Conservation (phyloP, 2,329 filamentous ascomycete genomes). For the Cryphonectria parasitica region DNA sequence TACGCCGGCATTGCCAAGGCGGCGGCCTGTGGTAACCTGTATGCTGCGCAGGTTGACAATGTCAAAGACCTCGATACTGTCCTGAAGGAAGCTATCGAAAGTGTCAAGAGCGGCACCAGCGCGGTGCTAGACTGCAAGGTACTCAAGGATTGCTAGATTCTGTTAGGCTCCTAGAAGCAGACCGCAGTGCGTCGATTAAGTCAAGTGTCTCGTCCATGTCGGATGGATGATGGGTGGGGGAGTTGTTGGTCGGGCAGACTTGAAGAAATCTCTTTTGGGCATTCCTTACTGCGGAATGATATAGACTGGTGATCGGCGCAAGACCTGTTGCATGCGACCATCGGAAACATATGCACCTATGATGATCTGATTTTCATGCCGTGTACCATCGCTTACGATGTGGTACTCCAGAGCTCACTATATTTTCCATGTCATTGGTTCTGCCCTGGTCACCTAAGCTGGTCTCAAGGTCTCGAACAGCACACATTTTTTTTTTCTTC, state of each 20-base stretch:
- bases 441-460: neutral
- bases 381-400: neutral
- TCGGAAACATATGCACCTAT: neutral
- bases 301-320: neutral
- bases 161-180: neutral
- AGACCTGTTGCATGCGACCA: neutral
- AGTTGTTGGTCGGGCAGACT: neutral
- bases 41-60: conserved; percentile 52
- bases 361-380: neutral
- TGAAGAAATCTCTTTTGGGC: neutral
- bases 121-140: conserved; percentile 60
- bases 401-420: neutral
- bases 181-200: neutral
- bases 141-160: conserved; percentile 45
- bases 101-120: conserved; percentile 53
- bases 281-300: neutral
- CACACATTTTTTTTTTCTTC: no score
- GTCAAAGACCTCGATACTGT: conserved; percentile 51
- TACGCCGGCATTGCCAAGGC: conserved; percentile 65
- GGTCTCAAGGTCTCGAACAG: neutral
- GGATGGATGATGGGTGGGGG: no score
- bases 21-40: conserved; percentile 58
- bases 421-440: neutral
- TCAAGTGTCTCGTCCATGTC: no score
- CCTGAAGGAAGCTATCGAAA: conserved; percentile 54